A percentile compares a stretch with the other conserved stretches of the same genome.
phyloP scores from a whole-genome alignment of 768 basidiomycete genomes.

The Steccherinum ochraceum region DNA sequence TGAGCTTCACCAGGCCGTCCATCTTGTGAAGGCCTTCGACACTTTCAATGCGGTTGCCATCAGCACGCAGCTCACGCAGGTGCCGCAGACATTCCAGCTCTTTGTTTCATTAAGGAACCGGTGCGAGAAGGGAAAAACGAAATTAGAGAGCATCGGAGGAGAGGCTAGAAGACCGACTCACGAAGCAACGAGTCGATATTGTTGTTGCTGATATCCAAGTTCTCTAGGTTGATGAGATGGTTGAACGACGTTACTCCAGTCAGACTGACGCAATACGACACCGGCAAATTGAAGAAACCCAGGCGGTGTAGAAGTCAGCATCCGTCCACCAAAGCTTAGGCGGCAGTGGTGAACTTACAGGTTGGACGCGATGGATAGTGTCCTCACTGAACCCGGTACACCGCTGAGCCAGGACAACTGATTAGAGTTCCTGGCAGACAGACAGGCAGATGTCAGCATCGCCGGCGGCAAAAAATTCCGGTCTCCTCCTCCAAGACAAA shows the following conservation, averaged over 20 bases:
- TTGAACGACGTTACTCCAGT: slow-evolving; percentile 83
- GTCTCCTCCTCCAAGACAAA: not conserved
- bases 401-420: slow-evolving; percentile 77
- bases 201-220: slow-evolving; percentile 87
- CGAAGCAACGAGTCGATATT: slow-evolving; percentile 82
- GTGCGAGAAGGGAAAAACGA: slow-evolving; percentile 5
- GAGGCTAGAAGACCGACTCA: slow-evolving; percentile 37
- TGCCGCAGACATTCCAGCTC: slow-evolving; percentile 82
- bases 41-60: slow-evolving; percentile 72
- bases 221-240: slow-evolving; percentile 81
- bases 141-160: slow-evolving; percentile 10
- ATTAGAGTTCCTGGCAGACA: slow-evolving; percentile 55
- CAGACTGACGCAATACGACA: slow-evolving; percentile 39
- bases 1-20: slow-evolving; percentile 79
- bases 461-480: not conserved
- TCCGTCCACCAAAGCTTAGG: not conserved
- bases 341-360: slow-evolving; percentile 31
- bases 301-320: slow-evolving; percentile 21
- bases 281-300: not conserved
- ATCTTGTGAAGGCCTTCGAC: slow-evolving; percentile 74
- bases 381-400: slow-evolving; percentile 63
- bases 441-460: not conserved
- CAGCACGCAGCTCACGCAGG: slow-evolving; percentile 85
- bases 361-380: slow-evolving; percentile 73
- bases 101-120: slow-evolving; percentile 27